These are phyloP conservation scores for Yueomyces sp. DNA, from an alignment of 1,139 yeast species.

Conservation along the genomic window DNA sequence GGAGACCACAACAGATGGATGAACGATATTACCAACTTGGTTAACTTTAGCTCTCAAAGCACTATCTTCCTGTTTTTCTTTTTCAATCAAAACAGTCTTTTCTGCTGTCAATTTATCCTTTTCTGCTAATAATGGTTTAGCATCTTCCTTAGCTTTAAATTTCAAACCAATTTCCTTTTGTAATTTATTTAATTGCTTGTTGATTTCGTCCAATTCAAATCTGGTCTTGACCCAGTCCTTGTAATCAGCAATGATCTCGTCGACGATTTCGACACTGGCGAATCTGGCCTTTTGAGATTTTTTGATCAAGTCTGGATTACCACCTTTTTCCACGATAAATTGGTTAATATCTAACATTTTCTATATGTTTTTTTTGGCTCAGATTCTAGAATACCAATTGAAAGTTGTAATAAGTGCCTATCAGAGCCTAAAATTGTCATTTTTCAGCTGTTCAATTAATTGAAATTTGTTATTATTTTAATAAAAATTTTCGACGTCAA, in stretches of 20 bases:
- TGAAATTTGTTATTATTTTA: too few relatives aligned
- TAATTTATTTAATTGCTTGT: slow-evolving; percentile 73
- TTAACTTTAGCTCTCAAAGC: slow-evolving; percentile 69
- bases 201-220: slow-evolving; percentile 80
- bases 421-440: too few relatives aligned
- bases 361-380: too few relatives aligned
- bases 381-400: neutral
- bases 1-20: slow-evolving; percentile 78
- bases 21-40: slow-evolving; percentile 87
- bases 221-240: slow-evolving; percentile 87
- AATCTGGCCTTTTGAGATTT: slow-evolving; percentile 91
- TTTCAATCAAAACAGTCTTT: slow-evolving; percentile 52
- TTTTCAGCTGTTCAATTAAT: too few relatives aligned
- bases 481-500: too few relatives aligned
- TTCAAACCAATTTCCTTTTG: slow-evolving; percentile 90
- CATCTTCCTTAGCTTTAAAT: slow-evolving; percentile 92
- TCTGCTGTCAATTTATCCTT: slow-evolving; percentile 63
- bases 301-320: slow-evolving; percentile 80
- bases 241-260: slow-evolving; percentile 84
- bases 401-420: too few relatives aligned
- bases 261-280: slow-evolving; percentile 86
- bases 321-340: slow-evolving; percentile 92
- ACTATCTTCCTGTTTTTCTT: slow-evolving; percentile 71
- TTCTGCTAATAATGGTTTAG: slow-evolving; percentile 64
- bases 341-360: slow-evolving; percentile 81